Evolutionary conservation across 2,329 filamentous ascomycete genomes (phyloP), one percentile per base, ranked within the genome.

Genomic region (Trichoderma endophyticum): DNA sequence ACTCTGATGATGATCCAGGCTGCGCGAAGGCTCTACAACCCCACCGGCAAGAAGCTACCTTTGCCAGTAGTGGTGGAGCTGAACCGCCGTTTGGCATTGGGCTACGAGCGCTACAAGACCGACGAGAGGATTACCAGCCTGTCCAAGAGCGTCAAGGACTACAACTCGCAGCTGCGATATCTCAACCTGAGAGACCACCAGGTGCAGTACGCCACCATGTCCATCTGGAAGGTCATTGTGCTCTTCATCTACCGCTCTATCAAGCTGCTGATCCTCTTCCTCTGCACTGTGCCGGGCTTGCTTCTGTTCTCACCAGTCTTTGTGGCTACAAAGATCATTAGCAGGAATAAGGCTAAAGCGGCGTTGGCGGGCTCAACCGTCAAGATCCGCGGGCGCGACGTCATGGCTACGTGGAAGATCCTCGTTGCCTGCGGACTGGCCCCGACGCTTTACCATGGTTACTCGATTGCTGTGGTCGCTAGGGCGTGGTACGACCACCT

Each of bases 1-100:
- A 98, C 95, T 4, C 86, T 98, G 26, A 97, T 97, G 95, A 88
- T 97, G 76, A 97, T 98, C 72, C 96, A 98, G 87, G 95, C 95
- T 48, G 95, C 95, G 7, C 90, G 96, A 74, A 90, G 96, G 64
- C 86, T 99, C 32, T 99, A 99, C 83, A 98, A 97, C 78, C 93
- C 94, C 12, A 96, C 94, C 64, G 94, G 94, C 77, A 97, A 95
- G 84, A 97, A 97, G 81, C 87, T 98, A 48, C 95, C 95, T 7
- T 87, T 98, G 26, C 94, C 95, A 1, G 92, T 95, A 79, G 93
- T 98, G 11, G 93, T 98, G 36, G 96, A 99, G 83, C 89, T 99
- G 66, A 98, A 98, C 83, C 89, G 95, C 66, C 91, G 95, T 43
- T 87, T 99, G 6, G 92, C 97, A 71, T 92, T 95, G 81, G 95